Conservation (phyloP, 352 stramenopile species). For the Globisporangium apiculatum region DNA sequence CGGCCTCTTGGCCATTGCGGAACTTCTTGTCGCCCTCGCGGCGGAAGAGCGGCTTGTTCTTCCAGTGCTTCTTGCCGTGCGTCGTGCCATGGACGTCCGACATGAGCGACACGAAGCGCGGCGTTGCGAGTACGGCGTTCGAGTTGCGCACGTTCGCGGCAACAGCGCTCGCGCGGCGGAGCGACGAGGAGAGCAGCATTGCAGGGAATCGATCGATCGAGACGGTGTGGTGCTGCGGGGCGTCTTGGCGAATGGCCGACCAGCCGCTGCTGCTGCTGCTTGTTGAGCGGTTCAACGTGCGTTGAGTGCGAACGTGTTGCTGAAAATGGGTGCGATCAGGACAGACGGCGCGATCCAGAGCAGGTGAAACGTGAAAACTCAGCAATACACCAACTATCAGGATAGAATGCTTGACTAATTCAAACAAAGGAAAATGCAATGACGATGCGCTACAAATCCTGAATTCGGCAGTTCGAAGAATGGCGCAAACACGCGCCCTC, state of each 20-base stretch:
- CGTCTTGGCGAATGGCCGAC: background rate
- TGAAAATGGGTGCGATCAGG: background rate
- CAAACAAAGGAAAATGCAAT: no score
- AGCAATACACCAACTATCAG: no score
- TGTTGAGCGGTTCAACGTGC: no score
- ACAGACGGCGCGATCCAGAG: background rate
- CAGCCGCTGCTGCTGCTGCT: no score
- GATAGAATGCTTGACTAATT: background rate
- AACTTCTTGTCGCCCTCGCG: slow-evolving; percentile 94
- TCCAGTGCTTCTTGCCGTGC: slow-evolving; percentile 90
- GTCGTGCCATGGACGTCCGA: slow-evolving; percentile 85
- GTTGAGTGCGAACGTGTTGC: slow-evolving; percentile 1
- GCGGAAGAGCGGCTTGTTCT: slow-evolving; percentile 96
- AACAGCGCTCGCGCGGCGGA: slow-evolving; percentile 10
- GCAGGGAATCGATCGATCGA: background rate
- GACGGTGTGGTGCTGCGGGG: background rate
- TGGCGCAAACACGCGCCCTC: slow-evolving; percentile 9
- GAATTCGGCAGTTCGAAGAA: no score
- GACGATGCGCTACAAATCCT: no score
- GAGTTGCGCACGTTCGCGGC: slow-evolving; percentile 12
- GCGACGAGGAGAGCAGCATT: slow-evolving; percentile 18
- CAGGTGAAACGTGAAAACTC: background rate
- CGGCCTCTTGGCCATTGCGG: slow-evolving; percentile 93
- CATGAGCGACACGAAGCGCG: slow-evolving; percentile 58
- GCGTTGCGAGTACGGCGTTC: slow-evolving; percentile 7